Conservation (phyloP, 768 basidiomycete species). For the Chiua virens region DNA sequence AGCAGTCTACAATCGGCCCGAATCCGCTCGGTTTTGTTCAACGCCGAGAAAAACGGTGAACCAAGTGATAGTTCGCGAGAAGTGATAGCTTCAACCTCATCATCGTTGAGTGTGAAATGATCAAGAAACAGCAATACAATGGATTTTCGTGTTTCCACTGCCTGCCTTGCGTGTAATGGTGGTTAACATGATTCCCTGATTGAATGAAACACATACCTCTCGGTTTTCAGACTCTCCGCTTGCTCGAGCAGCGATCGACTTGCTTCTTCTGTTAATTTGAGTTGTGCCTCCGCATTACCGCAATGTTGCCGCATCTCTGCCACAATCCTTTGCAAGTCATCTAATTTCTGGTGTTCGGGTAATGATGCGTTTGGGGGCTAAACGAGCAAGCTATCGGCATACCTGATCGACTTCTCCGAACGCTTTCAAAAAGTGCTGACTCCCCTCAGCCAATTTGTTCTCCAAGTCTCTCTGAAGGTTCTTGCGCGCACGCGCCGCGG, state of each 20-base stretch:
- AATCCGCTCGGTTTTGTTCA: constrained; percentile 85
- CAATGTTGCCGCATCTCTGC: constrained; percentile 78
- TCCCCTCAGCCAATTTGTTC: constrained; percentile 75
- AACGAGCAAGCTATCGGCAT: constrained; percentile 30
- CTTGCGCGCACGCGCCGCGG: constrained; percentile 73
- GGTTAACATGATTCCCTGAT: not conserved
- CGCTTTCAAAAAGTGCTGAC: constrained; percentile 77
- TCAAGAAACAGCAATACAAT: constrained; percentile 79
- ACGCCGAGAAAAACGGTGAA: constrained; percentile 72
- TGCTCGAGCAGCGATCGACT: constrained; percentile 81
- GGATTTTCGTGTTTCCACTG: constrained; percentile 67
- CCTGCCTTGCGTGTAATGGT: constrained; percentile 46
- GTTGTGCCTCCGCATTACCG: constrained; percentile 77
- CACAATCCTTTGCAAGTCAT: constrained; percentile 75
- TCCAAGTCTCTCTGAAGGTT: constrained; percentile 86
- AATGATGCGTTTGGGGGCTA: not conserved
- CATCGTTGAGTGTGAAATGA: constrained; percentile 79
- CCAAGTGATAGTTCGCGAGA: constrained; percentile 80
- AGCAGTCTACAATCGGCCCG: constrained; percentile 82
- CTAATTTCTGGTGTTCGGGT: constrained; percentile 66
- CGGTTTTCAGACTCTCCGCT: constrained; percentile 71
- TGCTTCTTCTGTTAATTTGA: constrained; percentile 71
- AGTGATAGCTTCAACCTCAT: constrained; percentile 71
- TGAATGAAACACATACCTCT: constrained; percentile 50
- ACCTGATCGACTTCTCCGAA: constrained; percentile 92